phyloP scores from a whole-genome alignment of 306 rosid genomes.

The Arachis hypogaea region DNA sequence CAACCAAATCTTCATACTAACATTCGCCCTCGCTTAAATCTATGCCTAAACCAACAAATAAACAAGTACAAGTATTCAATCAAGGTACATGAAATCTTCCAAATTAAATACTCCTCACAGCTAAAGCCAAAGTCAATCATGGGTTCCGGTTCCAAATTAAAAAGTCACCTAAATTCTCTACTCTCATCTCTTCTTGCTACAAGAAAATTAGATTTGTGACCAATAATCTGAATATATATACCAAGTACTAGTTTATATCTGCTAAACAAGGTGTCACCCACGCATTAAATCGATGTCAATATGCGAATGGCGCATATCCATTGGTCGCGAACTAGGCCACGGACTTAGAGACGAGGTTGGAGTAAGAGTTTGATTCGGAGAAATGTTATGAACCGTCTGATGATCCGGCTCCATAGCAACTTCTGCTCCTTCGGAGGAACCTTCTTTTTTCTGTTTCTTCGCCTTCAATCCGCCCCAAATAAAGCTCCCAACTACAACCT shows the following conservation, averaged over 20 bases:
- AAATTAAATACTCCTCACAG: constrained; percentile 42
- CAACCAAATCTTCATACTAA: too few species aligned
- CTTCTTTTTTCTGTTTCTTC: constrained; percentile 69
- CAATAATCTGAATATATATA: constrained; percentile 47
- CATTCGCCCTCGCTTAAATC: background rate
- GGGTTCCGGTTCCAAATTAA: constrained; percentile 41
- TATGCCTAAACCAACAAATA: constrained; percentile 28
- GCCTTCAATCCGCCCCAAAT: constrained; percentile 75
- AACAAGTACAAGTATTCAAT: constrained; percentile 17
- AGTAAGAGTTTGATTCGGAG: constrained; percentile 59
- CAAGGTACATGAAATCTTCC: constrained; percentile 39
- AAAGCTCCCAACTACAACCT: constrained; percentile 97
- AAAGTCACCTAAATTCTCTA: constrained; percentile 55
- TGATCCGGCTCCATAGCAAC: constrained; percentile 62
- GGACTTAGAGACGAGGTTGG: constrained; percentile 59
- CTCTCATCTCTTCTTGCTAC: constrained; percentile 50
- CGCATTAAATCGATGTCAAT: constrained; percentile 96
- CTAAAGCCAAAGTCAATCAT: constrained; percentile 54
- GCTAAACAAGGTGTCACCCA: constrained; percentile 54
- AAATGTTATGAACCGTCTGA: constrained; percentile 59
- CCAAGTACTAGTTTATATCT: constrained; percentile 29
- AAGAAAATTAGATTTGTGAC: constrained; percentile 55
- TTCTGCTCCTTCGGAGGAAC: constrained; percentile 52
- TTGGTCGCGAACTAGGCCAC: constrained; percentile 70
- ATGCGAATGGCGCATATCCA: constrained; percentile 87